A percentile compares a stretch with the other conserved stretches of the same genome.
phyloP scores from a whole-genome alignment of 495 filamentous ascomycete genomes.

The Terfezia claveryi region DNA sequence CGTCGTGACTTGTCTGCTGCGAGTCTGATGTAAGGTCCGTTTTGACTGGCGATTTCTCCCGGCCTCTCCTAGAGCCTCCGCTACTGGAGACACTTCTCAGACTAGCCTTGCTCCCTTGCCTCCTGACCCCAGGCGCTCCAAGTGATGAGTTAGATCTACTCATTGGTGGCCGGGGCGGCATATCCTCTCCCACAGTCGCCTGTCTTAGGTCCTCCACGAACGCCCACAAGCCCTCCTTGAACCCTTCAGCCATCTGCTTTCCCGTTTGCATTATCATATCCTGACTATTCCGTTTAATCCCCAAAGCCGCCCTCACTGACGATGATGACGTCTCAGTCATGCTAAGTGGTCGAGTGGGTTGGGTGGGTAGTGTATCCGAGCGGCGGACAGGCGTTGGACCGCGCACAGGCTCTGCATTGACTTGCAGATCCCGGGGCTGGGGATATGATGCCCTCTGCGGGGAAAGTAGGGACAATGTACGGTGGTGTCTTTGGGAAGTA shows the following conservation, averaged over 20 bases:
- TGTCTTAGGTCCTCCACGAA: constrained; percentile 91
- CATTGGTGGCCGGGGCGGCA: constrained; percentile 23
- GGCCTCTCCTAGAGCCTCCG: constrained; percentile 2
- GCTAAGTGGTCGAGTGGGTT: constrained; percentile 4
- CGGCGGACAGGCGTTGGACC: constrained; percentile 9
- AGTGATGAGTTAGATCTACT: constrained; percentile 10
- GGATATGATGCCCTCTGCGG: constrained; percentile 21
- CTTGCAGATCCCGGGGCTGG: constrained; percentile 3
- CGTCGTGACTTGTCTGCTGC: constrained; percentile 2
- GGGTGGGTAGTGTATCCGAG: constrained; percentile 11
- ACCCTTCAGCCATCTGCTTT: constrained; percentile 75
- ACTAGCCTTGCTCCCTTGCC: background rate
- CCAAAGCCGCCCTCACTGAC: background rate
- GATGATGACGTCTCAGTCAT: constrained; percentile 20
- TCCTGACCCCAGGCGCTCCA: background rate
- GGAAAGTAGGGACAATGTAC: constrained; percentile 45
- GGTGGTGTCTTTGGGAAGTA: constrained; percentile 37
- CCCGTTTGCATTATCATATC: constrained; percentile 42
- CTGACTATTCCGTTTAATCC: constrained; percentile 9
- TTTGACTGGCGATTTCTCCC: constrained; percentile 10
- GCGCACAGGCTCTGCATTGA: background rate
- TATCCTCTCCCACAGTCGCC: constrained; percentile 86
- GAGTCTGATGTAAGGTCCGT: background rate
- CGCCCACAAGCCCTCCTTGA: constrained; percentile 81
- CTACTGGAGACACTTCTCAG: background rate